Base-by-base conservation (phyloP, 495 filamentous ascomycete species). In the Neurospora sp. region DNA sequence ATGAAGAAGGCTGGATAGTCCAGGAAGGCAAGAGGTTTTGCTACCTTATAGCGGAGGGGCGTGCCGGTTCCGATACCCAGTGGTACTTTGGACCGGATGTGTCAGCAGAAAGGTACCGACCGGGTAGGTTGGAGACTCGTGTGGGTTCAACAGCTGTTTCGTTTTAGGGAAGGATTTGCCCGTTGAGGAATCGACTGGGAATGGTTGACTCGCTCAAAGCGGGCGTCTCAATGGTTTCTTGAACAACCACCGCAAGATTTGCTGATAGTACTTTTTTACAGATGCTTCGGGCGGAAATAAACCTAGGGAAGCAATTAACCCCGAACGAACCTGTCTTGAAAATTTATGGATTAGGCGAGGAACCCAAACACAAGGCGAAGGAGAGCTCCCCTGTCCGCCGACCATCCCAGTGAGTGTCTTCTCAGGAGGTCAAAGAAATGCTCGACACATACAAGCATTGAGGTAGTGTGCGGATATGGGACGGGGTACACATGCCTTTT, bases 11-110 rank as follows among this genome's bases (percentile, higher is more conserved):
- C 54, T 66, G 54, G 54, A 66, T 66, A 66, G 70, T 73, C 69
- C 39, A 69, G 37, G 39, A 48, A 72, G 59, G 35, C 23, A 39
- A 69, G 40, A 44, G 44, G 39, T 27, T 62, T 66, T 35, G 27
- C 14, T 66, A 35, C 27, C 27, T 27, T 42, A 42, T 31, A 23
- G 59, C 41, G 44, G 69, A 75, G 73, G 69, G 72, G 27, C 70
- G 71, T 73, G 69, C 73, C 75, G 75, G 75, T 74, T 73, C 75
- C 75, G 75, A 74, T 74, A 72, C 75, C 54, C 54, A 35, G 54
- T 8, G 27, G 54, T 66, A 66, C 54, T 35, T 62, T 35, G 54
- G 27, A 37, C 14, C 2, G 31, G 54, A 66, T 66, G 54, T 66
- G 54, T 66, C 27, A 66, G 54, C 54, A 66, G 54, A 35, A 14